Base-by-base conservation (phyloP, 2,329 filamentous ascomycete genomes). In the Cordyceps javanica region DNA sequence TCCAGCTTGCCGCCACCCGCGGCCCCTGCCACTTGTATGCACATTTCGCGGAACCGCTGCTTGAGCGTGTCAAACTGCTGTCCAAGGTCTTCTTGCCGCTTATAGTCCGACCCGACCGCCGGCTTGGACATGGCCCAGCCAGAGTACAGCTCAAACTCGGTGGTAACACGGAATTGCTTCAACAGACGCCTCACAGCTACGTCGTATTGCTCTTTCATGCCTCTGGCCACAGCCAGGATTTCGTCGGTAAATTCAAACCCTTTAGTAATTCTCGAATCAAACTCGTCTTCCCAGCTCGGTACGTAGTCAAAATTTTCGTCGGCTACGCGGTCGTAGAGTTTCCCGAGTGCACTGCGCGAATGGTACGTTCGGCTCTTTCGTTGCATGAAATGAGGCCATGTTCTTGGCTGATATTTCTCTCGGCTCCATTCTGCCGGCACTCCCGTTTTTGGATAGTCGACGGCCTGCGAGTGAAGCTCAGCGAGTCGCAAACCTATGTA, bases 391-490 rank as follows among this genome's bases (percentile, higher is more conserved):
- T 97, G 93, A 0, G 91, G 94, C 82, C 85, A 96, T 55, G 65
- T 73, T 6, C 65, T 75, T 0, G 89, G 85, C n/a, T 77, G 75
- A 4, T 94, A 74, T 0, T 39, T 34, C 3, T 78, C 74, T 39
- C 75, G 72, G 7, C 77, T 75, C 76, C 96, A 88, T 21, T 79
- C 73, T 0, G 92, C 93, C 0, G 89, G 82, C 10, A 87, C 80
- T 0, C 94, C 94, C 1, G 90, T 93, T 74, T 99, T 99, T 45
- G 90, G 86, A 68, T 94, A 99, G 69, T 99, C 94, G 1, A 99
- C 94, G 0, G 94, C 93, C 64, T 86, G 85, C 0, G 94, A 97
- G 69, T 99, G 94, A 3, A 97, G 75, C 9, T 81, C 75, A 3
- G 93, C 91, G 5, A 97, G 77, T 52, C 85, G 75, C 0, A 94